phyloP scores from a whole-genome alignment of 2,329 filamentous ascomycete species.

The Arthrobotrys pseudoclavata region DNA sequence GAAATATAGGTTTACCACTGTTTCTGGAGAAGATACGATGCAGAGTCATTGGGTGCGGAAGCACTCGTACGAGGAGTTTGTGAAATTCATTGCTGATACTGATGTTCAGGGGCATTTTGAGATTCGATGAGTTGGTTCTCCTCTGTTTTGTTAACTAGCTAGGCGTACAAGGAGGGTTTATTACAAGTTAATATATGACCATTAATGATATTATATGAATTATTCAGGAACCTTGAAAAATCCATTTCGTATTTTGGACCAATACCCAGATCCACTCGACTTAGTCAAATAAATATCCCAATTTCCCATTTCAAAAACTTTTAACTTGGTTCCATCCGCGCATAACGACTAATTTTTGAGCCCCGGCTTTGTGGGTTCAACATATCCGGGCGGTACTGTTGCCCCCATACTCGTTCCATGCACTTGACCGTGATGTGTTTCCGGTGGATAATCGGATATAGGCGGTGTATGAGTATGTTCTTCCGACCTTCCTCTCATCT shows the following conservation, averaged over 20 bases:
- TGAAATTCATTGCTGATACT: constrained; percentile 4
- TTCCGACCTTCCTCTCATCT: constrained; percentile 43
- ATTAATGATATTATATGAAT: constrained; percentile 17
- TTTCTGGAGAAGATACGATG: constrained; percentile 2
- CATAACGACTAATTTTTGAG: background rate
- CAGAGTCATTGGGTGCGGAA: constrained; percentile 34
- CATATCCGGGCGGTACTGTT: background rate
- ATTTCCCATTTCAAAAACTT: background rate
- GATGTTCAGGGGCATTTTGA: constrained; percentile 42
- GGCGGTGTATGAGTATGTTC: constrained; percentile 17
- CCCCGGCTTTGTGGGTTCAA: background rate
- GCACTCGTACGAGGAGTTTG: constrained; percentile 49
- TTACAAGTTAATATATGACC: constrained; percentile 5
- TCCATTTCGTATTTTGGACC: no score
- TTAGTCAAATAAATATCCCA: background rate
- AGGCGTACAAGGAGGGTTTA: constrained; percentile 1
- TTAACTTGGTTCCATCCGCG: no score
- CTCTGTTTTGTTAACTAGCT: background rate
- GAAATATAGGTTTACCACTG: constrained; percentile 30
- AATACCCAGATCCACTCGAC: background rate
- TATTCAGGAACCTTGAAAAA: background rate
- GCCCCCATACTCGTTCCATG: background rate
- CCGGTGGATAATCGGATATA: constrained; percentile 8
- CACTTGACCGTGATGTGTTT: background rate
- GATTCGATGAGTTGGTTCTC: background rate